Evolutionary conservation across 768 basidiomycete genomes (phyloP), one percentile per base, ranked within the genome.

Genomic region (Psilocybe cubensis): DNA sequence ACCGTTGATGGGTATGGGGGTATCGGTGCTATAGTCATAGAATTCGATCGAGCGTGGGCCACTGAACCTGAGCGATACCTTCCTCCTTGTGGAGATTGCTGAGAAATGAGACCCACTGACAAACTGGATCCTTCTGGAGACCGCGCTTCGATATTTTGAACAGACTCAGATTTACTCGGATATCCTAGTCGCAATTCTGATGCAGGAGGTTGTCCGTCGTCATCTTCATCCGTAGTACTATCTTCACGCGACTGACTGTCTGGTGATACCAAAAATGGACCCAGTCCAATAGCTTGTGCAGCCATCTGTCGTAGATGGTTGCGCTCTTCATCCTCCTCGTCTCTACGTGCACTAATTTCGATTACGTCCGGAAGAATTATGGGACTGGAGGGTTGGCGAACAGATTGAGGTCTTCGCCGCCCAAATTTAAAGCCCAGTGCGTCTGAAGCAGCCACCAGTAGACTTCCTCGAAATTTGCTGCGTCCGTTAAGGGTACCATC

Each of bases 271-370:
- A 84, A 74, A 29, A 79, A 79, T 9, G 83, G 81, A 54, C 77
- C 81, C 28, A 92, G 75, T 5, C 91, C 91, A 45, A 93, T 85
- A 11, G 87, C 83, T 64, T 90, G 86, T 0, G 91, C 91, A 17
- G 91, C 91, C 35, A 82, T 85, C 53, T 88, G 87, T 28, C 89
- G 77, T 28, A 93, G 73, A n/a, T 89, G 83, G 60, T 88, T 83
- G 9, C 91, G 83, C 63, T 92, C 91, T 65, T 87, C 86, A 46
- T 82, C 78, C 64, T 92, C 91, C 43, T 77, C 81, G 60, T 89
- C 84, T 45, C 77, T 74, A 44, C 72, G 72, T 8, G 83, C 83
- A 45, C 73, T 79, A 48, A 92, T 91, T 68, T 92, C 89, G 55
- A 92, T 88, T 48, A 92, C 87, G 35, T 83, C 88, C 17, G 88